Conservation (phyloP, 148 eudicot genomes). For the Amaranthus hypochondriacus region DNA sequence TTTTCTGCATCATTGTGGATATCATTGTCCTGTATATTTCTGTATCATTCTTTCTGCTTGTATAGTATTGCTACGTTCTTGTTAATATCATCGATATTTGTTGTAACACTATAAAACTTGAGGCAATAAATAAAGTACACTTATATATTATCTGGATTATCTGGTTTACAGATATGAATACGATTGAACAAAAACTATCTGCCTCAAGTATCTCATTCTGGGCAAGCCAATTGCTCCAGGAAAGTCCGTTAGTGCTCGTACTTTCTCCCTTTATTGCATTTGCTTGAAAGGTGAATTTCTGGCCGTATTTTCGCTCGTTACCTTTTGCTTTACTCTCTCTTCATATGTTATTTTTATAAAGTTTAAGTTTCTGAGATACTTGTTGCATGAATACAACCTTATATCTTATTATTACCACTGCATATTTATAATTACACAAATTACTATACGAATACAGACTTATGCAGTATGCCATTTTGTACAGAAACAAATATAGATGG, state of each 20-base stretch:
- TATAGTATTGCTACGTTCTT: conserved; percentile 2
- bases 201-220: background rate
- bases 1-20: background rate
- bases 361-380: background rate
- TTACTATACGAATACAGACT: background rate
- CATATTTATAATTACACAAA: background rate
- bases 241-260: conserved; percentile 14
- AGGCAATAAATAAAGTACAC: background rate
- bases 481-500: conserved; percentile 1
- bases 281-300: conserved; percentile 3
- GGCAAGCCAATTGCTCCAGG: background rate
- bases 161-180: background rate
- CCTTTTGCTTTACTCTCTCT: background rate
- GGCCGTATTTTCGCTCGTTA: background rate
- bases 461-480: conserved; percentile 8
- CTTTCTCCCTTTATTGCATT: background rate
- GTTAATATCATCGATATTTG: background rate
- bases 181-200: background rate
- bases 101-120: background rate
- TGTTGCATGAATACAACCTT: background rate
- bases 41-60: conserved; percentile 15
- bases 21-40: conserved; percentile 5
- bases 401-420: background rate
- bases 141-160: background rate
- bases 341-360: background rate